Evolutionary conservation across 331 rosid genomes (phyloP).

Genomic region (Cydonia oblonga): DNA sequence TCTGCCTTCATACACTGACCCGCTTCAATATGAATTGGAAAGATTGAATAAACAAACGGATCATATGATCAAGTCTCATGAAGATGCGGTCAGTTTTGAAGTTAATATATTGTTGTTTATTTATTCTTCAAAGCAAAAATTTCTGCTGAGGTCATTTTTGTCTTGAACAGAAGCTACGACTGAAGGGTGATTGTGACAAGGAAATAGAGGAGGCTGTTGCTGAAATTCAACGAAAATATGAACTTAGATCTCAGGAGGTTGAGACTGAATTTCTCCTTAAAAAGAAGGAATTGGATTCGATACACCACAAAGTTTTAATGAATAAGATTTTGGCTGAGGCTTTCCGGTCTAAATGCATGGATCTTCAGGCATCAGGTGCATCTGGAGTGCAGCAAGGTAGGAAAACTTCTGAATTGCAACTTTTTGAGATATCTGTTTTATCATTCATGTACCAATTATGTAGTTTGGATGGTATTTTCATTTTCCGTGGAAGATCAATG

Average conservation of each 20-base stretch:
- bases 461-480: not conserved
- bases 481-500: not conserved
- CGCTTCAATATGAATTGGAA: conserved; percentile 53
- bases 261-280: conserved; percentile 34
- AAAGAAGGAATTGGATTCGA: conserved; percentile 35
- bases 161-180: conserved; percentile 44
- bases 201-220: conserved; percentile 41
- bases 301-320: conserved; percentile 20
- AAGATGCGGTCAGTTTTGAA: conserved; percentile 44
- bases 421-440: not conserved
- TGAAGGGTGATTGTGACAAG: conserved; percentile 53
- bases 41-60: conserved; percentile 36
- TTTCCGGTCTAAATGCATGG: conserved; percentile 51
- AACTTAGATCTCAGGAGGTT: conserved; percentile 29
- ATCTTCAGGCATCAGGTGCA: conserved; percentile 26
- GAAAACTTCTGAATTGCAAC: not conserved
- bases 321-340: conserved; percentile 55
- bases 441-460: not conserved
- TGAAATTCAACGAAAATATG: conserved; percentile 44
- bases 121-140: conserved; percentile 5
- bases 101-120: conserved; percentile 10
- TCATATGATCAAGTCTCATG: conserved; percentile 22
- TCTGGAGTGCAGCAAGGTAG: conserved; percentile 44
- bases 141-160: conserved; percentile 6
- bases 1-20: conserved; percentile 30